These are phyloP conservation scores for Lanmaoa rubissima DNA, from an alignment of 768 basidiomycete genomes.

Conservation along the genomic window DNA sequence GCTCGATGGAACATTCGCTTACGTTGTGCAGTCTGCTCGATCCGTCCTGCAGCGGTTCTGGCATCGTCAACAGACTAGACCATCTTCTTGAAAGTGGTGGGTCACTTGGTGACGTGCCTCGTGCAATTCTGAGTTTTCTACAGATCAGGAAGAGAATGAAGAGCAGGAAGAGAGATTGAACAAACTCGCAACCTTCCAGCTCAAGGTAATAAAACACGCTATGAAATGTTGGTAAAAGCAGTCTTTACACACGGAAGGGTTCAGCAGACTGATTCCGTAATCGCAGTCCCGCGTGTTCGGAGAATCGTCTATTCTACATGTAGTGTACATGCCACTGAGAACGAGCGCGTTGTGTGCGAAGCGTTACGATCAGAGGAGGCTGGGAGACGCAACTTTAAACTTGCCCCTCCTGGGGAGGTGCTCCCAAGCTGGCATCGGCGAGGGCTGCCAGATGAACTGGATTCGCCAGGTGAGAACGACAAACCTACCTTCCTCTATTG, in stretches of 20 bases:
- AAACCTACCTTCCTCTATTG: not conserved
- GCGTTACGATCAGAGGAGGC: slow-evolving; percentile 76
- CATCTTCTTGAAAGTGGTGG: slow-evolving; percentile 74
- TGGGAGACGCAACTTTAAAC: slow-evolving; percentile 50
- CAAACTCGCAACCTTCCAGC: slow-evolving; percentile 86
- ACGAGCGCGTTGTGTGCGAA: slow-evolving; percentile 84
- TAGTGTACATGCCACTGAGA: slow-evolving; percentile 86
- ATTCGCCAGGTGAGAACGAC: slow-evolving; percentile 43
- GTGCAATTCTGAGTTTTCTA: slow-evolving; percentile 2
- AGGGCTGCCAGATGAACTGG: slow-evolving; percentile 67
- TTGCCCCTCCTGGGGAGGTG: slow-evolving; percentile 67
- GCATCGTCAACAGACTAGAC: slow-evolving; percentile 88
- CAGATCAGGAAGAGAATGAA: slow-evolving; percentile 58
- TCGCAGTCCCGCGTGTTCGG: slow-evolving; percentile 67
- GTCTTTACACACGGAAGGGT: not conserved
- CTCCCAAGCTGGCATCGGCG: slow-evolving; percentile 82
- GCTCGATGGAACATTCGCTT: not conserved
- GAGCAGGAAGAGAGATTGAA: slow-evolving; percentile 67
- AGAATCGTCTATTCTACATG: slow-evolving; percentile 98
- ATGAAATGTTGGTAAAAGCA: slow-evolving; percentile 73
- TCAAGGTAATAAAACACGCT: slow-evolving; percentile 89
- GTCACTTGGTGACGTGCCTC: slow-evolving; percentile 14
- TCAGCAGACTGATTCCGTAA: slow-evolving; percentile 7
- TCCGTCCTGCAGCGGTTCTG: slow-evolving; percentile 95
- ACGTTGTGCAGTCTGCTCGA: slow-evolving; percentile 68